Base-by-base conservation (phyloP, 1,284 basidiomycete species). In the Ustilago xerochloae region DNA sequence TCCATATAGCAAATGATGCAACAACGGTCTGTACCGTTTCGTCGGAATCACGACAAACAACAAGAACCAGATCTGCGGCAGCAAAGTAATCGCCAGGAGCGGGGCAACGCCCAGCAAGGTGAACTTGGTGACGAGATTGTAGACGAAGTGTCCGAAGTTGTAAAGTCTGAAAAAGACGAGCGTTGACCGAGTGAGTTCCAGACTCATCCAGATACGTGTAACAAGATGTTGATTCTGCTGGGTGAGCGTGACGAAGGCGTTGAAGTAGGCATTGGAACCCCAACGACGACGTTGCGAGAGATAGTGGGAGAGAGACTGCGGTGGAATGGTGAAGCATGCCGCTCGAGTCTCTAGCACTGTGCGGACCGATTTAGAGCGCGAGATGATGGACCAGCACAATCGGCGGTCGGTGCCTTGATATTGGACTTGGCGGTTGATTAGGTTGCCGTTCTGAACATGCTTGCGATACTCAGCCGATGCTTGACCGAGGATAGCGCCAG, bases 231-330 rank as follows among this genome's bases (percentile, higher is more conserved):
- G 66, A 8, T 63, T 69, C 12, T 24, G 60, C 26, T 47, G 39
- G 12, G 56, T 60, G 2, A 69, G 29, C 2, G 60, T 63, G 18
- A 69, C 56, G 30, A 68, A 54, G 2, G 65, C 65, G 46, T 68
- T 68, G 22, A 68, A 63, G 38, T 63, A 69, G 24, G 66, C 66
- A 36, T 69, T 69, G 51, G 60, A 59, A 1, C 66, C 66, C 66
- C 66, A 69, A 5, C 61, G 55, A 7, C 66, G 33, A 10, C 66
- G 66, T 26, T 69, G 66, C 1, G 46, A 55, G 49, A 69, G 66
- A n/a, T 69, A 69, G 56, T 69, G 66, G 12, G 49, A 54, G 13
- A 69, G 60, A 4, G 60, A 59, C 10, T 69, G 61, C 2, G 60
- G 56, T 6, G 66, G 66, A 29, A 69, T 69, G 29, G 66, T 63